Percentiles rank a stretch among this genome's conserved stretches.
phyloP scores from a whole-genome alignment of 1,139 yeast species.

The Kurtzmaniella quercitrusa region DNA sequence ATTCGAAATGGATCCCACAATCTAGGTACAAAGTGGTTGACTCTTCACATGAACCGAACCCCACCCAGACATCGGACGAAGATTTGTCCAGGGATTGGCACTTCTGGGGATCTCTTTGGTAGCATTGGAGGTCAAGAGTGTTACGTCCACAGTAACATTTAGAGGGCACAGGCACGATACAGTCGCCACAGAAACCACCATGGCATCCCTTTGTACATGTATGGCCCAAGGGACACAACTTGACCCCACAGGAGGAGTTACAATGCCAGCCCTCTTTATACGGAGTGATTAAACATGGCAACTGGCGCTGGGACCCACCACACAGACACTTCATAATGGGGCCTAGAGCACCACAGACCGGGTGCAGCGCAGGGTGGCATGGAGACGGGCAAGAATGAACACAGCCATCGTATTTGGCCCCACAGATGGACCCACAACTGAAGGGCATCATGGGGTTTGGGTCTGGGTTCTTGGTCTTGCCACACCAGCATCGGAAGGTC shows the following conservation, averaged over 20 bases:
- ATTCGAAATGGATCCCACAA: conserved; percentile 66
- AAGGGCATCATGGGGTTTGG: conserved; percentile 66
- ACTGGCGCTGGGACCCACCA: conserved; percentile 62
- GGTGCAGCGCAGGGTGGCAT: conserved; percentile 92
- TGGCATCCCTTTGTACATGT: conserved; percentile 42
- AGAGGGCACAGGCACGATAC: conserved; percentile 36
- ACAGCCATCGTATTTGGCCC: conserved; percentile 50
- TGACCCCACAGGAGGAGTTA: conserved; percentile 52
- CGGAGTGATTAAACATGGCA: conserved; percentile 72
- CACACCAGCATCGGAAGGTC: conserved; percentile 87
- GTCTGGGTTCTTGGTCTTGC: conserved; percentile 65
- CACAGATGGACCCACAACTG: conserved; percentile 86
- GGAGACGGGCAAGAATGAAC: conserved; percentile 70
- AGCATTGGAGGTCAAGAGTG: conserved; percentile 41
- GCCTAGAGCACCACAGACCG: conserved; percentile 74
- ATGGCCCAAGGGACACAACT: conserved; percentile 71
- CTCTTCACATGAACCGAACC: conserved; percentile 58
- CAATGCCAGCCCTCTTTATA: conserved; percentile 69
- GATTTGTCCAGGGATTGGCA: conserved; percentile 15
- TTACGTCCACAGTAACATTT: conserved; percentile 76
- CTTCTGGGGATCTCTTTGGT: conserved; percentile 34
- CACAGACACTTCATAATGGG: conserved; percentile 69
- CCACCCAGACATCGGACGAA: conserved; percentile 45
- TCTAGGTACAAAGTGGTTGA: conserved; percentile 48
- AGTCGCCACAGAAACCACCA: conserved; percentile 72